Base-by-base conservation (phyloP, 305 asterid species). In the Ruellia speciosa region DNA sequence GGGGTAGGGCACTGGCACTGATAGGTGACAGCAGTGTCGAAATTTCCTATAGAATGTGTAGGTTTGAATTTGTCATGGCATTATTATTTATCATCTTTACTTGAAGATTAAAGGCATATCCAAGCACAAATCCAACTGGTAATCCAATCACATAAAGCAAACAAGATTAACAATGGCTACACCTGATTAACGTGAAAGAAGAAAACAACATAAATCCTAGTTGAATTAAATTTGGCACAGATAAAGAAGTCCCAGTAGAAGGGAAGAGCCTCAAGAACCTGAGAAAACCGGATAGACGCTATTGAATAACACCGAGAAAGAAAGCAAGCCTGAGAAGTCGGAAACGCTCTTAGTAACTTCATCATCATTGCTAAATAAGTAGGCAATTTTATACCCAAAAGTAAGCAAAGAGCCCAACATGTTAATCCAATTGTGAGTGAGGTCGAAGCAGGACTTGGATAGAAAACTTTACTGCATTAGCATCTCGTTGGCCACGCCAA, bases 111-210 rank as follows among this genome's bases (percentile, higher is more conserved):
- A 72, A 46, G 0, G 71, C 72, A 60, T 85, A 87, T 58, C 93
- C 96, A 62, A 84, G 87, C 31, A 83, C 62, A 31, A 66, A 75
- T 54, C 96, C 96, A 50, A 81, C 12, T 0, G 94, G 96, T 31
- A 84, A 18, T 59, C 96, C 96, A 54, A 87, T 77, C 49, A 82
- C 14, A 75, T 87, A 87, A 63, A 87, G 82, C 90, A 87, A 40
- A 73, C 48, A 0, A 84, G 56, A 65, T 84, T 87, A 46, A 82
- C 68, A 16, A 74, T n/a, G 14, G 94, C 90, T 18, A 81, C 86
- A 7, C 96, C 94, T 84, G 72, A 28, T 52, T 12, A 5, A 43
- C 49, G 59, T 9, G 10, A 14, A n/a, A 6, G 6, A 14, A 47
- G 2, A 43, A 43, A 43, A 12, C 49, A 9, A 2, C 12, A 41